Evolutionary conservation across 2,329 filamentous ascomycete species (phyloP), one percentile per base, ranked within the genome.

Genomic region (Talaromyces sp.): DNA sequence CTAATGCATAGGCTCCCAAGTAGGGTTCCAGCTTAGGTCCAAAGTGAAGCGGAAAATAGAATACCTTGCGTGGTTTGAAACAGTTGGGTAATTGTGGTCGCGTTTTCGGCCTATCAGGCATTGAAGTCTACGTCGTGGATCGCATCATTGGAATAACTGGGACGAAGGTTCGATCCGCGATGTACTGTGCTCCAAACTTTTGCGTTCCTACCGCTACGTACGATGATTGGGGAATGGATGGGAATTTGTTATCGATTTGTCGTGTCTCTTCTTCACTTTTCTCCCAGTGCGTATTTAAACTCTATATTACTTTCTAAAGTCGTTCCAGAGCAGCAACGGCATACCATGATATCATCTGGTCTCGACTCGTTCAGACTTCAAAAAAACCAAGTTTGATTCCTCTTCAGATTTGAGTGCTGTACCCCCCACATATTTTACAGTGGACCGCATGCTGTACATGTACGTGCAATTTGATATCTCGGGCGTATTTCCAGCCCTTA

Each of bases 31-130:
- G 50, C 31, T 54, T 8, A 25, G 58, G 42, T 33, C 39, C 35
- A 61, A 61, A 61, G 59, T 61, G 59, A 61, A 61, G 59, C 59
- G 21, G 31, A n/a, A 46, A 50, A 50, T 50, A n/a, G 3, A n/a
- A 50, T 50, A 50, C 46, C 46, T 50, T n/a, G 25, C 46, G 25
- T 50, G 25, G 31, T 21, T 14, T 54, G 31, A 35, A 54, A 35
- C 31, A 9, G 50, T 9, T 23, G 28, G 48, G 16, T 6, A 16
- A 5, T 18, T 33, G 25, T 52, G 50, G 46, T n/a, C 46, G 23
- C 5, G 31, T 14, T 21, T 14, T n/a, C 9, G 11, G 50, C 50
- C 50, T 54, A 54, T 54, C 50, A 54, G 28, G n/a, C 2, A 35
- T 21, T 37, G n/a, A 6, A 0, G 9, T 35, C 28, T 35, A 7